Base-by-base conservation (phyloP, 345 rosid species). In the Sisymbrium irio region DNA sequence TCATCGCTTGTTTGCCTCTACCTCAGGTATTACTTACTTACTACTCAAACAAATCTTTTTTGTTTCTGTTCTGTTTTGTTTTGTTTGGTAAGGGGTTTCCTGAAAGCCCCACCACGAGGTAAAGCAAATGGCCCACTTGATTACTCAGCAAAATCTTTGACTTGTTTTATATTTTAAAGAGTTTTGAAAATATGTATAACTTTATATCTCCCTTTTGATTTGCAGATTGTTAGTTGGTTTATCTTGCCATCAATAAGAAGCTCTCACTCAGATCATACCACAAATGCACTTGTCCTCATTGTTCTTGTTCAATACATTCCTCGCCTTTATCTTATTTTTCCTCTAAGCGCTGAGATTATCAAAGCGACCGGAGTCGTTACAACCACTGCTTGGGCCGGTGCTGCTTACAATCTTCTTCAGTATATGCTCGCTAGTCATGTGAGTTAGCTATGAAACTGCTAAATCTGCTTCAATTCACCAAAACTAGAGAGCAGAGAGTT, bases 381-480 rank as follows among this genome's bases (percentile, higher is more conserved):
- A 11, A 86, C 86, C 58, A 88, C 97, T 15, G 98, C 95, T 63
- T 94, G 98, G 97, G 96, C 97, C 5, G 96, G 96, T 9, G 97
- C 98, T 56, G 96, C 95, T 8, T 94, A 89, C 65, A 89, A 88
- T 83, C 97, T 94, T 44, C 64, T 88, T 6, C 79, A 89, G 25
- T 94, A 89, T 84, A 85, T 89, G 93, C 75, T 94, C 53, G 98
- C 98, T 60, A 88, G 96, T 59, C 98, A 94, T 78, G 98, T 91
- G 80, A 20, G 92, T 82, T 50, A 10, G 3, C 55, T 2, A 49
- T 20, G 14, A 19, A 19, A 9, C 22, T 49, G 7, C 22, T 18
- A 47, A 47, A 19, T 19, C 22, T 20, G 28, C 19, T 49, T 49
- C 55, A 49, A 1, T 2, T 49, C 28, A 49, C 54, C 54, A 49